These are phyloP conservation scores for Stellera chamaejasme DNA, from an alignment of 345 rosid species.

Conservation along the genomic window DNA sequence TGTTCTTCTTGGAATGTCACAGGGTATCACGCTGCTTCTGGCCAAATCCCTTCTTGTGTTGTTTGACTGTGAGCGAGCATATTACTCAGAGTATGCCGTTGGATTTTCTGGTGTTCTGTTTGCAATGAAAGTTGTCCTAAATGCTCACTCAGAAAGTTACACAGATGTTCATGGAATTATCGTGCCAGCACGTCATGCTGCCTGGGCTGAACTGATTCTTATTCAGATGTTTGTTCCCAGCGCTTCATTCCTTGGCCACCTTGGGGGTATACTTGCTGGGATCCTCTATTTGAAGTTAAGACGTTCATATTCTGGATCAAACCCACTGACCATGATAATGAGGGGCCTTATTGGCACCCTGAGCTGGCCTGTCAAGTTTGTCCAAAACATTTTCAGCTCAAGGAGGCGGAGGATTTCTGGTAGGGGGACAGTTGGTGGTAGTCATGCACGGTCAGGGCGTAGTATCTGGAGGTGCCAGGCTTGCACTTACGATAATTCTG, in stretches of 20 bases:
- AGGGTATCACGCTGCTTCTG: constrained; percentile 67
- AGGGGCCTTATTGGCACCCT: constrained; percentile 31
- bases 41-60: constrained; percentile 60
- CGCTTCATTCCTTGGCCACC: constrained; percentile 90
- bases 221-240: constrained; percentile 87
- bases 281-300: constrained; percentile 62
- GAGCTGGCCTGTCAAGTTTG: constrained; percentile 56
- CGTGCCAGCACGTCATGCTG: constrained; percentile 73
- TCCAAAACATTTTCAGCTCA: constrained; percentile 23
- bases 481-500: constrained; percentile 76
- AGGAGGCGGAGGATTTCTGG: constrained; percentile 50
- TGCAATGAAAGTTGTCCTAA: constrained; percentile 91
- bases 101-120: constrained; percentile 96
- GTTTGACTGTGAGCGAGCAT: constrained; percentile 50
- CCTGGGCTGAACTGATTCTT: constrained; percentile 89
- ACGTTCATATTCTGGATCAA: constrained; percentile 39
- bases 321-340: constrained; percentile 43
- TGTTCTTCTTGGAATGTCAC: constrained; percentile 69
- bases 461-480: constrained; percentile 81
- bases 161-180: constrained; percentile 58
- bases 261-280: constrained; percentile 93
- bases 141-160: constrained; percentile 54
- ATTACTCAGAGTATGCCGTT: constrained; percentile 55
- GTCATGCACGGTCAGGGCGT: constrained; percentile 28
- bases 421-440: constrained; percentile 62